Evolutionary conservation across 164 flowering plant genomes (phyloP), one percentile per base, ranked within the genome.

Genomic region (grape (Vitis vinifera)): DNA sequence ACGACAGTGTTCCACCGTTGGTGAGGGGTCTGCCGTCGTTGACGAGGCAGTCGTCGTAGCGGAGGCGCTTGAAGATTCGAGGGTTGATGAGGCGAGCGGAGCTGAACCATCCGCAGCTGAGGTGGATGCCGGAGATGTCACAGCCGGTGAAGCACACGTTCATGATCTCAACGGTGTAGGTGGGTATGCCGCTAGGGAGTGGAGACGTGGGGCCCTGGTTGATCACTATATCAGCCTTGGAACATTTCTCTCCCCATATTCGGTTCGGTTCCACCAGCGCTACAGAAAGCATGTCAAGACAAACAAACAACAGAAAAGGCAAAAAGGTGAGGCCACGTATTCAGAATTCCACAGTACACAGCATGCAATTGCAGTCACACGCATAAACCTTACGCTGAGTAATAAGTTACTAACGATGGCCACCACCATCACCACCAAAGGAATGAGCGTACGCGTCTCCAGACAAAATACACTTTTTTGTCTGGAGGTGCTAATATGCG

Each of bases 31-130:
- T 62, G 44, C 90, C 97, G 65, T 82, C 82, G 71, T 93, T 91
- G 11, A 93, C 90, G n/a, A 93, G 80, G 72, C 98, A 93, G 74
- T 91, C 91, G 68, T 93, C 59, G 76, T 72, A 88, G 19, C 68
- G 62, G 27, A 93, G 79, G 30, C 98, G 91, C 73, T 82, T 86
- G 82, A 92, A 89, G 37, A 89, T 48, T 13, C 51, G 75, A 2
- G 96, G 96, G 71, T 91, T 88, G 61, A 92, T 78, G 50, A 86
- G 73, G 1, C 82, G 80, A 16, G 90, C 93, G 13, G 96, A 88
- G 82, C 93, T 88, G 82, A 92, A 92, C 98, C 93, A 89, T 19
- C 98, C 98, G 55, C 98, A 92, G 67, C 27, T 77, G 47, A 93
- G 70, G 72, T 91, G 98, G 59, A 93, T 89, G 10, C 64, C 64